Conservation (phyloP, 305 asterid genomes). For the Fraxinus ornus region DNA sequence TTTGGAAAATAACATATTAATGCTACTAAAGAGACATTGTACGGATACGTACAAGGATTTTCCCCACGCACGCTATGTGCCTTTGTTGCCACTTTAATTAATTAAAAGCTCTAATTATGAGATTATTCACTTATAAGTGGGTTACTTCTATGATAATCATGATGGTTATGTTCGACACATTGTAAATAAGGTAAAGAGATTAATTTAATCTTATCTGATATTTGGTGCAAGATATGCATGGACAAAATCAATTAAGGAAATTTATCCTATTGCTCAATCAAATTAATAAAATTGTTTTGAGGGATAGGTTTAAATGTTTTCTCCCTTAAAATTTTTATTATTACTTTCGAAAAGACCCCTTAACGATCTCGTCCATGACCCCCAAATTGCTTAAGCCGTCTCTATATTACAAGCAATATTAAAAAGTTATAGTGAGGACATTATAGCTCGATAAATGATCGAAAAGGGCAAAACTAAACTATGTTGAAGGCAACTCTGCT, state of each 20-base stretch:
- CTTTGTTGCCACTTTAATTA: background rate
- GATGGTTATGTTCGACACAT: background rate
- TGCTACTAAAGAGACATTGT: background rate
- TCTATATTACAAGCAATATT: background rate
- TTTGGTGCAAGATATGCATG: background rate
- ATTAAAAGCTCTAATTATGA: background rate
- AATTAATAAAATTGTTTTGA: background rate
- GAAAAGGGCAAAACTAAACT: background rate
- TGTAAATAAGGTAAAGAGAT: no score
- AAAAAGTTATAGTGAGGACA: background rate
- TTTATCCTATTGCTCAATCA: background rate
- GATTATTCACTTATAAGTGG: slow-evolving; percentile 3
- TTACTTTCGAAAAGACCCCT: background rate
- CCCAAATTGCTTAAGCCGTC: background rate
- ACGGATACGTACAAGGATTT: background rate
- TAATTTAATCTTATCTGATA: no score
- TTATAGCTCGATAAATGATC: background rate
- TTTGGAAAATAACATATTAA: background rate
- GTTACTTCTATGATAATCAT: background rate
- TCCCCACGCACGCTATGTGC: background rate
- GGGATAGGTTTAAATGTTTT: background rate
- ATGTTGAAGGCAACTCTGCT: background rate
- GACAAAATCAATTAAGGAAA: no score
- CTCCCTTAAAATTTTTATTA: background rate
- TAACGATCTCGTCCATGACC: background rate